Percentiles rank a stretch among this genome's conserved stretches.
Evolutionary conservation across 75 land plant genomes (phyloP).

Genomic region (Pinus taeda): DNA sequence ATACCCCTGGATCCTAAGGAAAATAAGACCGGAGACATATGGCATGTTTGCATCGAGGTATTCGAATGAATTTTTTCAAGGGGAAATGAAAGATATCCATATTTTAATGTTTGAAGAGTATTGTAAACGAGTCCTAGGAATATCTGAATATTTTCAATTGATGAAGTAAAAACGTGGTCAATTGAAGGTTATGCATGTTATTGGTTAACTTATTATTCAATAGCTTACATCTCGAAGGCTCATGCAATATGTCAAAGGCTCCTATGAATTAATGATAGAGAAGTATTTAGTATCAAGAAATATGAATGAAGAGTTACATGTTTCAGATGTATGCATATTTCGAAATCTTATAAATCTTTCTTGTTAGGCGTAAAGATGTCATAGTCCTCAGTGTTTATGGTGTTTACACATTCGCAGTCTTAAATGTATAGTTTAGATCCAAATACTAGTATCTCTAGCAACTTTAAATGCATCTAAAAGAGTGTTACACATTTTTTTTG

Average conservation of each 20-base stretch:
- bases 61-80: background rate
- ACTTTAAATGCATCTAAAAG: no score
- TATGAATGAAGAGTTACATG: background rate
- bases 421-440: background rate
- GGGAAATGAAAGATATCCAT: background rate
- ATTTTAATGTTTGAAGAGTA: background rate
- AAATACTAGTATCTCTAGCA: background rate
- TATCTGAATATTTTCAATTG: background rate
- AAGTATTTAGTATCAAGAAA: background rate
- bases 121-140: background rate
- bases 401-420: background rate
- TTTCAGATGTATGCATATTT: background rate
- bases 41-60: conserved; percentile 95
- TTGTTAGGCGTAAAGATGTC: background rate
- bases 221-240: background rate
- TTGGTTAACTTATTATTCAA: background rate
- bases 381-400: background rate
- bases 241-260: background rate
- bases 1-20: conserved; percentile 55
- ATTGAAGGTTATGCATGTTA: background rate
- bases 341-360: background rate
- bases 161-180: conserved; percentile 1
- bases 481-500: no score
- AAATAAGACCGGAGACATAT: conserved; percentile 78
- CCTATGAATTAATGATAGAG: background rate